phyloP scores from a whole-genome alignment of 306 rosid species.

The Cucurbita pepo region DNA sequence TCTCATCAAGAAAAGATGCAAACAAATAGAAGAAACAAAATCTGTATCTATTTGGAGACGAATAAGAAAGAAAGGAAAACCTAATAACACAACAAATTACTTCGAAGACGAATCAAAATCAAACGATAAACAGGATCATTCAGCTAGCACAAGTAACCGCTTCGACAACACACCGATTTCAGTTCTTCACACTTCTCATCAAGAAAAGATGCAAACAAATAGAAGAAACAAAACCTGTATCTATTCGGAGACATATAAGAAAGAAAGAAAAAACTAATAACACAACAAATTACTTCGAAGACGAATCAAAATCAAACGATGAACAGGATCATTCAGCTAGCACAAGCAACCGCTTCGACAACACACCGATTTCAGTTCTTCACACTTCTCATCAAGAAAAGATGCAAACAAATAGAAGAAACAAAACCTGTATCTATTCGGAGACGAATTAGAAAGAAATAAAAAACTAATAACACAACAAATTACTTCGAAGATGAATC shows the following conservation, averaged over 20 bases:
- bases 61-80: neutral
- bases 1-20: too few species aligned
- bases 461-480: too few species aligned
- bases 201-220: too few species aligned
- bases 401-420: neutral
- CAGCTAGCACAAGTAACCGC: neutral
- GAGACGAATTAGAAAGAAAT: too few species aligned
- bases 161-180: neutral
- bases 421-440: neutral
- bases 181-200: neutral
- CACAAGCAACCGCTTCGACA: neutral
- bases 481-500: too few species aligned
- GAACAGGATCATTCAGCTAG: too few species aligned
- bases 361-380: neutral
- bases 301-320: too few species aligned
- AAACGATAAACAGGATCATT: neutral
- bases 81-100: neutral
- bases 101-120: neutral
- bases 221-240: neutral
- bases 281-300: too few species aligned
- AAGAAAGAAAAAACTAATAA: too few species aligned
- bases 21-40: neutral
- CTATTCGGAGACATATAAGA: too few species aligned
- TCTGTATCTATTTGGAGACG: neutral
- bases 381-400: too few species aligned